Base-by-base conservation (phyloP, 2,329 filamentous ascomycete species). In the Diaporthe citrichinensis region DNA sequence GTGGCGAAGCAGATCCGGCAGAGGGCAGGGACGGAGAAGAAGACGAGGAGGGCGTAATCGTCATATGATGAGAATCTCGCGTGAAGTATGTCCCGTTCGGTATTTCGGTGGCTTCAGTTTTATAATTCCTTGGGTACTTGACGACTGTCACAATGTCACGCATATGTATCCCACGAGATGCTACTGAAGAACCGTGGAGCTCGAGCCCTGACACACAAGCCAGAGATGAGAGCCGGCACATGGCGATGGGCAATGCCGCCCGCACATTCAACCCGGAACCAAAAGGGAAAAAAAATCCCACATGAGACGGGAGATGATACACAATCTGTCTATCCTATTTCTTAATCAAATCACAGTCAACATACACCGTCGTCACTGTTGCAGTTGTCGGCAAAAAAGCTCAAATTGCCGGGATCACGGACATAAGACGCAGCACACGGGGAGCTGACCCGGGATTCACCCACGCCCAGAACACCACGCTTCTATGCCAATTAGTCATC, bases 1-100 rank as follows among this genome's bases (percentile, higher is more conserved):
- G 58, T 73, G 49, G 71, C 71, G 7, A 25, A 36, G 34, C 46
- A 44, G 46, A 65, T 73, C 20, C 46, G 71, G 46, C 17, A 57
- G 58, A 55, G 49, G 49, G 71, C 71, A 10, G 1, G 5, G 46
- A 25, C 3, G 20, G 49, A 15, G 71, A 36, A 28, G 39, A 23
- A 15, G 39, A 17, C 4, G 14, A 41, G 55, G 39, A 51, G n/a
- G 28, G 10, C 8, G 8, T 59, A 55, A 51, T 31, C 17, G 39
- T 25, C 31, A 7, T 55, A 31, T 15, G 36, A n/a, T 7, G 34
- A 15, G 1, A 10, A 25, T 23, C 7, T 9, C 23, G 23, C n/a
- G 9, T 4, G 5, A 10, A 20, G 12, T 53, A 2, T 10, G 3
- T 20, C 14, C 15, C 14, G 23, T 0, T 3, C 14, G 5, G 46